phyloP scores from a whole-genome alignment of 2,329 filamentous ascomycete species.

The Coniochaeta sp. region DNA sequence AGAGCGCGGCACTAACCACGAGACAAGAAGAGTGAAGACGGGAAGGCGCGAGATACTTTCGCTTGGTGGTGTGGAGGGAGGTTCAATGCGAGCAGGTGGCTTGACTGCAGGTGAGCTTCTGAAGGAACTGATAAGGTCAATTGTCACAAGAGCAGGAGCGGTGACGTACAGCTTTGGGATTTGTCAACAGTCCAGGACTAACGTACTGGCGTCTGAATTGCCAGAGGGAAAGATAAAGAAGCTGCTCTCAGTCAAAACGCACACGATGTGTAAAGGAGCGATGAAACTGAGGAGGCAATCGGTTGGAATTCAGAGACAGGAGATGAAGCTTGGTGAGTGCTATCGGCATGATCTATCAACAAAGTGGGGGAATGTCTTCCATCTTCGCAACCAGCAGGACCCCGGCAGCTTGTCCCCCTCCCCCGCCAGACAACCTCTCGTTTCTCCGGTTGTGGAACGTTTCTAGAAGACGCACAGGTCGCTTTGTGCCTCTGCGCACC shows the following conservation, averaged over 20 bases:
- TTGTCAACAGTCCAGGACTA: background rate
- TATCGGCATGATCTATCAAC: background rate
- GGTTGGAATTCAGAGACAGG: background rate
- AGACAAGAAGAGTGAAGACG: background rate
- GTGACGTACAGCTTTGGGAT: background rate
- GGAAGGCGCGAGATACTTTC: background rate
- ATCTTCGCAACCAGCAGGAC: background rate
- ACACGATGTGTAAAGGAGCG: background rate
- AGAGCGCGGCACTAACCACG: background rate
- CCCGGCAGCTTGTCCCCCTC: background rate
- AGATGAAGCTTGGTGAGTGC: background rate
- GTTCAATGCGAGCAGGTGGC: background rate
- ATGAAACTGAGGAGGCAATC: background rate
- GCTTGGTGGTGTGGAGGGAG: background rate
- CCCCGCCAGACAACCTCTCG: conserved; percentile 1
- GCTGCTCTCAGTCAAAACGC: background rate
- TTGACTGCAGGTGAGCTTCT: background rate
- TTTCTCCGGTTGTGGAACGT: conserved; percentile 7
- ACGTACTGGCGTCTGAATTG: background rate
- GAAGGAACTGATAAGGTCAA: background rate
- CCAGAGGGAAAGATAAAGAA: background rate
- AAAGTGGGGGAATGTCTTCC: background rate
- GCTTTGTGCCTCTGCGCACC: conserved; percentile 4
- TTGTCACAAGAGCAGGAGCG: background rate
- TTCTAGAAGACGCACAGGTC: conserved; percentile 15